Percentiles rank a stretch among this genome's conserved stretches.
These are phyloP conservation scores for Favolaschia claudopus DNA, from an alignment of 768 basidiomycete species.

Conservation along the genomic window DNA sequence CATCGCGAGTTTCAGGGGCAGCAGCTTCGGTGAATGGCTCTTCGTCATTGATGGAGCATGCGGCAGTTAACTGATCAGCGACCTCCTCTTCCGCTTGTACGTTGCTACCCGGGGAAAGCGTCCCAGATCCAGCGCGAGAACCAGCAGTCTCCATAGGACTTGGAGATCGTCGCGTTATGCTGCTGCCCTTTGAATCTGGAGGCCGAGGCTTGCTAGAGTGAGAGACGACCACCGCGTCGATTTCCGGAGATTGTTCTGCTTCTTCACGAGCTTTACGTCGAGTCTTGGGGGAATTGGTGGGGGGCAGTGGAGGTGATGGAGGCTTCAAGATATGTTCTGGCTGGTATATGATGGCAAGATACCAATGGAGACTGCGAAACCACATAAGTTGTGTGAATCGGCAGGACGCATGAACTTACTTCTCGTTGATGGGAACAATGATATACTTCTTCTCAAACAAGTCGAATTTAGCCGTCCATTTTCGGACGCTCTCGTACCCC, in stretches of 20 bases:
- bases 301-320: constrained; percentile 32
- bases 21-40: background rate
- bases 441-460: constrained; percentile 92
- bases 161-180: constrained; percentile 15
- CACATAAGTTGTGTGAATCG: background rate
- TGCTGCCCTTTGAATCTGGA: constrained; percentile 21
- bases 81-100: constrained; percentile 21
- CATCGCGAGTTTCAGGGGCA: background rate
- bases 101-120: constrained; percentile 16
- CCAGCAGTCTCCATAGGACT: constrained; percentile 1
- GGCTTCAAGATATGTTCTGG: constrained; percentile 71
- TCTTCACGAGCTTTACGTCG: constrained; percentile 22
- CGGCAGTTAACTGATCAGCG: background rate
- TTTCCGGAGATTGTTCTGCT: constrained; percentile 5
- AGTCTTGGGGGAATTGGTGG: constrained; percentile 19
- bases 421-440: constrained; percentile 95
- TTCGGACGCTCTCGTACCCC: constrained; percentile 85
- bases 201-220: background rate
- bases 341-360: constrained; percentile 90
- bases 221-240: background rate
- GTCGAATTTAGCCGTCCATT: constrained; percentile 93
- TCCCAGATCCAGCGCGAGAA: constrained; percentile 1
- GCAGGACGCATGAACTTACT: constrained; percentile 64
- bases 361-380: constrained; percentile 87
- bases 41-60: constrained; percentile 21